Base-by-base conservation (phyloP, 2,329 filamentous ascomycete genomes). In the Ceratocystis smalleyi region DNA sequence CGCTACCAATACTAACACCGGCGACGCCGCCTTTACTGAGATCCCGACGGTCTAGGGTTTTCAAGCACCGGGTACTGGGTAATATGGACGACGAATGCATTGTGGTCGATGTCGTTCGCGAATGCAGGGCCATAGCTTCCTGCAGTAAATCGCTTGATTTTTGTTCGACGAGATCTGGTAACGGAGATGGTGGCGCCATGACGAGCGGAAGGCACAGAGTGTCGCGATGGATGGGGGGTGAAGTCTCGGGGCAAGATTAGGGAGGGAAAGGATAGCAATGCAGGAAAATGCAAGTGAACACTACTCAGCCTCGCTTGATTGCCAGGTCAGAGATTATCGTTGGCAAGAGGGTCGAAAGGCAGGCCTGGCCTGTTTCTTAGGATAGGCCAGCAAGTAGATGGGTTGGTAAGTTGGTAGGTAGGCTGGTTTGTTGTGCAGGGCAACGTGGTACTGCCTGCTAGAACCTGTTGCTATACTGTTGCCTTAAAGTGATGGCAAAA, bases 1-100 rank as follows among this genome's bases (percentile, higher is more conserved):
- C 74, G 1, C 71, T 72, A 22, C 82, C 82, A 45, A 86, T 74
- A 1, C 75, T 77, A 43, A 86, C 83, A 4, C 83, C 84, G 1
- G 81, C 82, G 35, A 86, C 84, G 1, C 79, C 80, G 4, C 82
- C 82, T 0, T 71, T 66, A 17, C 70, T 70, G 24, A 75, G 68
- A 51, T 62, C 61, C 15, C 67, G 61, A 27, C 59, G 47, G 17
- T 57, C 45, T 17, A 66, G 61, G 3, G 63, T 40, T 57, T 57
- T 35, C 27, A 30, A 19, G 7, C 54, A 35, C 32, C 17, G 15
- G 17, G 54, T n/a, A 15, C 15, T 35, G 24, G 54, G 27, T n/a
- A 30, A 35, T 57, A 57, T n/a, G 30, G 24, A 10, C 7, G 54
- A 35, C 35, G 54, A 30, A n/a, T 57, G 8, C 24, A 35, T 35